Evolutionary conservation across 2,329 filamentous ascomycete species (phyloP).

Genomic region (Alternaria angustiovoidea): DNA sequence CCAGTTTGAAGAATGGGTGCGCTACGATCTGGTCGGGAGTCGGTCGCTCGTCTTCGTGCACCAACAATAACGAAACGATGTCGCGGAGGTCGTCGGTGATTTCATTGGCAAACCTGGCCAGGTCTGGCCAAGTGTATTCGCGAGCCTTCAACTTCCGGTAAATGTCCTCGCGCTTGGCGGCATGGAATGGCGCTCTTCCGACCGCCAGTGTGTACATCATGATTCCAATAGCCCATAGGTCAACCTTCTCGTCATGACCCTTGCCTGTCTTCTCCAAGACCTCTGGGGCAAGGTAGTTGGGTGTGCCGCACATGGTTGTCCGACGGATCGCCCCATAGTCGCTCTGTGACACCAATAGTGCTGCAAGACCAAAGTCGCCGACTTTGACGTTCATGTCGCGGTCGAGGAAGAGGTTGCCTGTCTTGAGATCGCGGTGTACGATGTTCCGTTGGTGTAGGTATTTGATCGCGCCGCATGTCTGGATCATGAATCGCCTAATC

Average conservation of each 20-base stretch:
- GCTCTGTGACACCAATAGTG: constrained; percentile 87
- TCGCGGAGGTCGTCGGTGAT: constrained; percentile 80
- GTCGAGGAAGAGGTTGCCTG: constrained; percentile 97
- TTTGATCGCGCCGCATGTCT: constrained; percentile 96
- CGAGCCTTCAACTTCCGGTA: constrained; percentile 73
- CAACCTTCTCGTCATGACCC: constrained; percentile 96
- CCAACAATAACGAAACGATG: constrained; percentile 77
- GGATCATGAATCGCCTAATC: constrained; percentile 90
- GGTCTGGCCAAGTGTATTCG: constrained; percentile 81
- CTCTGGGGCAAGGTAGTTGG: constrained; percentile 97
- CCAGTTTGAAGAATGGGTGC: constrained; percentile 79
- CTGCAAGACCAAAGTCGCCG: constrained; percentile 94
- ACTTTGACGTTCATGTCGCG: constrained; percentile 97
- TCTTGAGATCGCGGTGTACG: constrained; percentile 96
- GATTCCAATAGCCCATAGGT: constrained; percentile 97
- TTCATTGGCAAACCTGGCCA: constrained; percentile 70
- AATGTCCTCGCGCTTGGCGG: constrained; percentile 85
- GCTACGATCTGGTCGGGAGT: constrained; percentile 80
- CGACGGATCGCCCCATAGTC: constrained; percentile 82
- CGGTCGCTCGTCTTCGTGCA: constrained; percentile 77
- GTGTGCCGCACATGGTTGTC: constrained; percentile 94
- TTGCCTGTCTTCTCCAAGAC: constrained; percentile 93
- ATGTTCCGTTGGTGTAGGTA: constrained; percentile 97
- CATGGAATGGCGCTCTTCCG: constrained; percentile 95
- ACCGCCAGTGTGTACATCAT: constrained; percentile 99